phyloP scores from a whole-genome alignment of 2,329 filamentous ascomycete species.

The Fusarium nodosum region DNA sequence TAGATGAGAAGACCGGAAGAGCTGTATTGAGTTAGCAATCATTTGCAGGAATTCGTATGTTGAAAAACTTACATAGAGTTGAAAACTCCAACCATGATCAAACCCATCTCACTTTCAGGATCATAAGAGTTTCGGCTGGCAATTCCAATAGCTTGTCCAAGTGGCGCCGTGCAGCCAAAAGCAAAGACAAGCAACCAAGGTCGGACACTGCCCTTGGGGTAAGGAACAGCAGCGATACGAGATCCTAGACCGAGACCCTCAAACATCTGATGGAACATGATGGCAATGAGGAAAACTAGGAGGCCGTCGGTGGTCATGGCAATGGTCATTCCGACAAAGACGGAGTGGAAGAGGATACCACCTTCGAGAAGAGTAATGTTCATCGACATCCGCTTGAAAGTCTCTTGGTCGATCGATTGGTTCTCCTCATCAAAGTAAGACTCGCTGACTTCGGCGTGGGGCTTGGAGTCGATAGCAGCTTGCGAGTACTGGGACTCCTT shows the following conservation, averaged over 20 bases:
- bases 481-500: conserved; percentile 47
- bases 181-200: conserved; percentile 73
- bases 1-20: conserved; percentile 73
- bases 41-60: rapidly evolving
- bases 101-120: conserved; percentile 72
- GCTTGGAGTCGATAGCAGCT: conserved; percentile 51
- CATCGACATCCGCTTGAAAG: conserved; percentile 73
- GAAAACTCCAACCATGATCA: conserved; percentile 75
- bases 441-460: conserved; percentile 50
- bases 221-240: conserved; percentile 76
- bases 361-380: conserved; percentile 83
- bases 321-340: conserved; percentile 81
- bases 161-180: conserved; percentile 73
- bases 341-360: conserved; percentile 82
- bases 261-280: conserved; percentile 79
- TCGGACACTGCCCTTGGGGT: conserved; percentile 66
- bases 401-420: conserved; percentile 59
- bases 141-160: conserved; percentile 75
- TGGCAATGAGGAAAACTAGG: conserved; percentile 75
- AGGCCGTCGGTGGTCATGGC: conserved; percentile 78
- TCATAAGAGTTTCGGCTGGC: conserved; percentile 70
- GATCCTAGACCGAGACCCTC: conserved; percentile 78
- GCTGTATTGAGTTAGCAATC: conserved; percentile 49
- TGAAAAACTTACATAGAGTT: conserved; percentile 69
- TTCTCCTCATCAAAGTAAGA: conserved; percentile 61